Percentiles rank a stretch among this genome's conserved stretches.
phyloP scores from a whole-genome alignment of 2,329 filamentous ascomycete genomes.

The Aspergillus ruber region DNA sequence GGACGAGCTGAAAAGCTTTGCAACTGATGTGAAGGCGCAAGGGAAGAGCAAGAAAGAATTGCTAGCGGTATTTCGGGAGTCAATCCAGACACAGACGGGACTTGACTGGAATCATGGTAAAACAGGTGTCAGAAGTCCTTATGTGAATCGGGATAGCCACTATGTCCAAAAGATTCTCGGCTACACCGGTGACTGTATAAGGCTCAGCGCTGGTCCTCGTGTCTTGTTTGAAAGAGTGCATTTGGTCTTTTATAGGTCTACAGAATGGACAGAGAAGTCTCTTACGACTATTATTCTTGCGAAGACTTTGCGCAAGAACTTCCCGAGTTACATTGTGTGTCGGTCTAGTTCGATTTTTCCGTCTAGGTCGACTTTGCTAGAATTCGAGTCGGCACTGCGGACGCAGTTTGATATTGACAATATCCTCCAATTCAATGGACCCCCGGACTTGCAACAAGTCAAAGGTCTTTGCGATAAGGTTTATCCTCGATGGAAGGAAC shows the following conservation, averaged over 20 bases:
- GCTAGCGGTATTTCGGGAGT: conserved; percentile 63
- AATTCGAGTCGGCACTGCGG: conserved; percentile 81
- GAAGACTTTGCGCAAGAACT: conserved; percentile 79
- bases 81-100: conserved; percentile 68
- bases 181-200: conserved; percentile 74
- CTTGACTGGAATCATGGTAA: conserved; percentile 56
- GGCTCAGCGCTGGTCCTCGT: conserved; percentile 65
- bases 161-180: conserved; percentile 71
- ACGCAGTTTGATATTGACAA: conserved; percentile 76
- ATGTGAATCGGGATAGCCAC: conserved; percentile 62
- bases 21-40: conserved; percentile 78
- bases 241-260: conserved; percentile 90
- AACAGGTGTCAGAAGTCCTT: conserved; percentile 36
- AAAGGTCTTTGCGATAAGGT: conserved; percentile 66
- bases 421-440: conserved; percentile 72
- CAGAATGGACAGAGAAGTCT: conserved; percentile 96
- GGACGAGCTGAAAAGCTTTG: conserved; percentile 77
- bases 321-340: conserved; percentile 84
- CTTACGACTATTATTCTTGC: conserved; percentile 90
- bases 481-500: conserved; percentile 69
- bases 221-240: conserved; percentile 91
- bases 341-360: conserved; percentile 83
- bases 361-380: conserved; percentile 66
- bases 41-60: conserved; percentile 85
- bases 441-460: conserved; percentile 61